Percentiles rank a stretch among this genome's conserved stretches.
phyloP scores from a whole-genome alignment of 495 filamentous ascomycete species.

The Durotheca rogersii region DNA sequence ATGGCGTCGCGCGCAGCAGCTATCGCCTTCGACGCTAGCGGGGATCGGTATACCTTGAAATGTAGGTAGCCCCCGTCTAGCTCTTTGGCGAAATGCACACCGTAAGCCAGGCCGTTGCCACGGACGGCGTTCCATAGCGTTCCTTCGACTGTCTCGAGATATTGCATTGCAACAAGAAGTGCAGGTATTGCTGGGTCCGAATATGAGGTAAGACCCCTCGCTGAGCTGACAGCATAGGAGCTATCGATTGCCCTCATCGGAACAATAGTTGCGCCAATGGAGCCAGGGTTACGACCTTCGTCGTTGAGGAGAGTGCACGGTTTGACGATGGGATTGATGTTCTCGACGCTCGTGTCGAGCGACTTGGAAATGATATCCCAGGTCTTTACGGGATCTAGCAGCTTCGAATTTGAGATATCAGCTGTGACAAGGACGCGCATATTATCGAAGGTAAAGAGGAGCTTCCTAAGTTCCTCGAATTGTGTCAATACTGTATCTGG shows the following conservation, averaged over 20 bases:
- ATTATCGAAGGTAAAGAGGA: slow-evolving; percentile 78
- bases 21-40: slow-evolving; percentile 86
- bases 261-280: slow-evolving; percentile 70
- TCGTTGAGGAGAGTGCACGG: slow-evolving; percentile 62
- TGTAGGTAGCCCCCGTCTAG: slow-evolving; percentile 76
- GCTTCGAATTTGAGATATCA: slow-evolving; percentile 71
- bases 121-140: slow-evolving; percentile 91
- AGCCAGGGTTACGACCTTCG: slow-evolving; percentile 70
- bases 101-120: slow-evolving; percentile 89
- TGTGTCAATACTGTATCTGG: slow-evolving; percentile 69
- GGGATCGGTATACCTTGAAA: slow-evolving; percentile 84
- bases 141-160: slow-evolving; percentile 90
- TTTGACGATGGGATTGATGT: slow-evolving; percentile 45
- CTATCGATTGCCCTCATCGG: slow-evolving; percentile 92
- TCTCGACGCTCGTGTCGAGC: slow-evolving; percentile 46
- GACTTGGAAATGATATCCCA: slow-evolving; percentile 65
- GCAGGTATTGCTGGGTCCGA: slow-evolving; percentile 77
- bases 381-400: slow-evolving; percentile 74
- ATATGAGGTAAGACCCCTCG: slow-evolving; percentile 70
- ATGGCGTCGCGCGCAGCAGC: slow-evolving; percentile 72
- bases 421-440: slow-evolving; percentile 81
- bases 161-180: slow-evolving; percentile 80
- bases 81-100: slow-evolving; percentile 70
- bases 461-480: slow-evolving; percentile 72
- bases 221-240: slow-evolving; percentile 78